Evolutionary conservation across 1,139 yeast genomes (phyloP), one percentile per base, ranked within the genome.

Genomic region (Pichia kudriavzevii): DNA sequence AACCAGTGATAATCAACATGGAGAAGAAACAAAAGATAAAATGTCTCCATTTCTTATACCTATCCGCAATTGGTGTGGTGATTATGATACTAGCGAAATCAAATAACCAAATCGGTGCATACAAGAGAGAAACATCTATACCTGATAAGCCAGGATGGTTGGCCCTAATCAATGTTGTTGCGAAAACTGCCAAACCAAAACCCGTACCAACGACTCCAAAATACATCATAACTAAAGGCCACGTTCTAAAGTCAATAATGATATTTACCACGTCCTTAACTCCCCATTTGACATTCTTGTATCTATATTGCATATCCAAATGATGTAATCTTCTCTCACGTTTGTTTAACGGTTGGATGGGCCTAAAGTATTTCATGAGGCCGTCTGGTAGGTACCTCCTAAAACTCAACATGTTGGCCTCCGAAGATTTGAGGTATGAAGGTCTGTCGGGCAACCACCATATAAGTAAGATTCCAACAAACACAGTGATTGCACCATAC

Each of bases 121-220:
- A 79, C 39, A 84, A 64, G 29, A 84, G 66, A 1, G 91, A 79
- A 14, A 84, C 75, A 40, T 78, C 64, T 46, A 84, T 80, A 3
- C 87, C 76, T 2, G 77, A 60, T 47, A 83, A 66, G 10, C 53
- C 48, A 2, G 91, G 79, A 55, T 80, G 75, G 47, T 78, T 75
- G 8, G 71, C 71, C 34, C 69, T 60, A 47, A 84, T 79, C 45
- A 84, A 77, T n/a, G 93, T 77, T 4, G 94, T 78, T 2, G 91
- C 95, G 59, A 80, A 84, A 14, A 80, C 91, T 15, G 88, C 87
- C 38, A 84, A 64, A 13, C 94, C 95, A 53, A 71, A 78, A 1
- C 95, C 95, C 13, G 85, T 76, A 30, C 95, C 95, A 14, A 84
- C 95, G 12, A 81, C 94, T 7, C 95, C 95, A 58, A 84, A 85